Evolutionary conservation across 345 rosid genomes (phyloP).

Genomic region (Euphorbia tirucalli): DNA sequence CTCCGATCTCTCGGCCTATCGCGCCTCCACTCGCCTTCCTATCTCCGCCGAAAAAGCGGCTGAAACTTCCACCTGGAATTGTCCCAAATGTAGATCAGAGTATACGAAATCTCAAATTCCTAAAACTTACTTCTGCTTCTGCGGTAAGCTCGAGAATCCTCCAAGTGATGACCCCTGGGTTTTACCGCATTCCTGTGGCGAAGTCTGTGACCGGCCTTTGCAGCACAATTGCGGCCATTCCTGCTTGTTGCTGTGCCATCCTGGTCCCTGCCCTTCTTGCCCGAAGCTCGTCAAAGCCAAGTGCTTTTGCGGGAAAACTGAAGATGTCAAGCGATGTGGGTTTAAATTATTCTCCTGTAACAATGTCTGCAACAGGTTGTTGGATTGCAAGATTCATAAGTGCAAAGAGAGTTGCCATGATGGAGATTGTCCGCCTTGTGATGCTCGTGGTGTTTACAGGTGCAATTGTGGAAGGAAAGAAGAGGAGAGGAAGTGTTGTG

Average conservation of each 20-base stretch:
- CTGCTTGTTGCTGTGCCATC: conserved; percentile 78
- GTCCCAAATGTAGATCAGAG: conserved; percentile 82
- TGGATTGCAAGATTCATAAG: conserved; percentile 58
- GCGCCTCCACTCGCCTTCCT: conserved; percentile 61
- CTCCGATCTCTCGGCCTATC: conserved; percentile 61
- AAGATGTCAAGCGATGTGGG: conserved; percentile 75
- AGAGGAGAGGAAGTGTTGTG: conserved; percentile 73
- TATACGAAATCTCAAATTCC: conserved; percentile 59
- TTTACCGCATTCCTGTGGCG: conserved; percentile 90
- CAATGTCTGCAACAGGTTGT: conserved; percentile 35
- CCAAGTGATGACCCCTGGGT: conserved; percentile 77
- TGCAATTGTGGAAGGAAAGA: conserved; percentile 59
- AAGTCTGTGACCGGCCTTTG: conserved; percentile 64
- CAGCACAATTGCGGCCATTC: conserved; percentile 66
- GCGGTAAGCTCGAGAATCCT: conserved; percentile 71
- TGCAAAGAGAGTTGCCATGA: conserved; percentile 70
- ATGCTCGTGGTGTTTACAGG: conserved; percentile 46
- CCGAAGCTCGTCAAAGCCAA: conserved; percentile 57
- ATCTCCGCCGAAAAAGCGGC: conserved; percentile 45
- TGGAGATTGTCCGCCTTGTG: conserved; percentile 69
- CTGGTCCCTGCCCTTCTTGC: conserved; percentile 90
- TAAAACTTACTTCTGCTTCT: conserved; percentile 64
- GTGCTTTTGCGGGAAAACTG: conserved; percentile 64
- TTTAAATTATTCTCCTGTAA: conserved; percentile 63
- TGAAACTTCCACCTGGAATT: conserved; percentile 61